Percentiles rank a stretch among this genome's conserved stretches.
Conservation (phyloP, 2,329 filamentous ascomycete genomes). For the Penicillium brevicompactum region DNA sequence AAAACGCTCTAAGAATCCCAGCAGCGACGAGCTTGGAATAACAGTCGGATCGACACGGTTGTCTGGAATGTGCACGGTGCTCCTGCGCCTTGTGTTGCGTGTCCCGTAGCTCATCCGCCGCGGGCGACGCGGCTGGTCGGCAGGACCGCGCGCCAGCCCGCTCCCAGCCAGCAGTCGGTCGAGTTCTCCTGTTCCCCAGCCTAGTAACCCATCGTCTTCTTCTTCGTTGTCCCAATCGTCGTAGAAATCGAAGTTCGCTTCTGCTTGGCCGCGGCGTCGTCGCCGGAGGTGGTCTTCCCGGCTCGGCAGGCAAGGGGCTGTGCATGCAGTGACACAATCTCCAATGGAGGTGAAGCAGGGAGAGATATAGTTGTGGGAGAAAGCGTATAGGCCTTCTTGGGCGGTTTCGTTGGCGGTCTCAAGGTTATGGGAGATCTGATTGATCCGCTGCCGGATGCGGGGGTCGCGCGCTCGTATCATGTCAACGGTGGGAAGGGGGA, state of each 20-base stretch:
- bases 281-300: conserved; percentile 74
- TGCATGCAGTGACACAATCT: conserved; percentile 67
- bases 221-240: conserved; percentile 86
- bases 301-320: conserved; percentile 68
- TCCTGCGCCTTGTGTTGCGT: conserved; percentile 62
- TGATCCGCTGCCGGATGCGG: conserved; percentile 88
- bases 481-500: neutral
- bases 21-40: conserved; percentile 82
- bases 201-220: conserved; percentile 62
- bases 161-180: conserved; percentile 78
- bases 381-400: conserved; percentile 87
- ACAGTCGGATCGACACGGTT: conserved; percentile 72
- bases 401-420: conserved; percentile 88
- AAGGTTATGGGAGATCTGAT: conserved; percentile 87
- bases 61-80: conserved; percentile 52
- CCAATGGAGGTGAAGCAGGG: conserved; percentile 74
- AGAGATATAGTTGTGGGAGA: conserved; percentile 80
- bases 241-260: conserved; percentile 94
- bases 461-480: conserved; percentile 73
- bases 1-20: conserved; percentile 80
- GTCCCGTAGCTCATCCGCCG: conserved; percentile 89
- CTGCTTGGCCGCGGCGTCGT: conserved; percentile 67
- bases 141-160: conserved; percentile 42
- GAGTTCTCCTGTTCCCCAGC: conserved; percentile 83
- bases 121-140: conserved; percentile 70